These are phyloP conservation scores for Cystofilobasidium capitatum DNA, from an alignment of 768 basidiomycete genomes.

Conservation along the genomic window DNA sequence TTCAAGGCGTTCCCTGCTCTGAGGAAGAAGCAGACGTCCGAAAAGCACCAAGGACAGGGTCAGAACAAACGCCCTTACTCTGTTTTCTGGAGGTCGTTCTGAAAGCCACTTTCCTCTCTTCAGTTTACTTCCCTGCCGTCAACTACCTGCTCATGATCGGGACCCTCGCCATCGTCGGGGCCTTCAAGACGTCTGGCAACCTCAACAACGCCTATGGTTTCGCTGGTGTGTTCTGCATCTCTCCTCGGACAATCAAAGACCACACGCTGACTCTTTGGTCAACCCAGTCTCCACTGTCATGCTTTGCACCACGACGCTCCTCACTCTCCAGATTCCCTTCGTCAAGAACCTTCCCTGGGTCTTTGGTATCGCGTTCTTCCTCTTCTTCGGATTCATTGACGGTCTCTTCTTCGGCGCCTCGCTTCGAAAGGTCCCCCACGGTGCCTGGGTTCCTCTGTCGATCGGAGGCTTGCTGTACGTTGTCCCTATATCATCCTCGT, in stretches of 20 bases:
- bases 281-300: slow-evolving; percentile 55
- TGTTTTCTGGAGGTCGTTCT: not conserved
- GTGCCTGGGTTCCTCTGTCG: slow-evolving; percentile 60
- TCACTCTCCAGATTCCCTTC: slow-evolving; percentile 52
- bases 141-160: slow-evolving; percentile 53
- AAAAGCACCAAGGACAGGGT: slow-evolving; percentile 54
- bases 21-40: slow-evolving; percentile 48
- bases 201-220: slow-evolving; percentile 51
- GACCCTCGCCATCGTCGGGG: slow-evolving; percentile 51
- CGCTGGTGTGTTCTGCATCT: not conserved
- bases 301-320: slow-evolving; percentile 52
- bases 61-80: not conserved
- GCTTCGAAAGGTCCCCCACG: slow-evolving; percentile 45
- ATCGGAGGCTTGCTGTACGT: slow-evolving; percentile 49
- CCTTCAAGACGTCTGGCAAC: slow-evolving; percentile 49
- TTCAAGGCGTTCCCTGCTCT: slow-evolving; percentile 51
- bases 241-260: not conserved
- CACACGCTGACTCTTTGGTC: not conserved
- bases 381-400: slow-evolving; percentile 31
- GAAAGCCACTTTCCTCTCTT: not conserved
- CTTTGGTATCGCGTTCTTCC: slow-evolving; percentile 46
- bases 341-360: slow-evolving; percentile 48
- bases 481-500: not conserved
- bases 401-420: slow-evolving; percentile 58
- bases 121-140: slow-evolving; percentile 39